Conservation (phyloP, 306 rosid genomes). For the Cicer cuneatum region DNA sequence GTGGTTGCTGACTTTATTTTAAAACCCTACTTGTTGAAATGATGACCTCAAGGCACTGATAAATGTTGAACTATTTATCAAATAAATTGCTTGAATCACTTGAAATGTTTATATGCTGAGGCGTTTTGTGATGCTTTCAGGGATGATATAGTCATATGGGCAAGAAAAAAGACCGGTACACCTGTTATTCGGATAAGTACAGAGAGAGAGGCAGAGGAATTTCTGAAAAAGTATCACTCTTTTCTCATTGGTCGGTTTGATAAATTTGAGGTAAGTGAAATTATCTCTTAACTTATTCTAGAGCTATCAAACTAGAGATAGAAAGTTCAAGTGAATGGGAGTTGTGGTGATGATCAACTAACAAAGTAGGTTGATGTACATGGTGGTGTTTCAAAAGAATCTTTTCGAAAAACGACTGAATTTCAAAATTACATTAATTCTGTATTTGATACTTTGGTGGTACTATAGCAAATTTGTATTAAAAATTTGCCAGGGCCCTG, state of each 20-base stretch:
- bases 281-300: background rate
- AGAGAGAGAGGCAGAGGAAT: slow-evolving; percentile 58
- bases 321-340: background rate
- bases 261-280: slow-evolving; percentile 67
- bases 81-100: slow-evolving; percentile 18
- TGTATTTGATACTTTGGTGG: background rate
- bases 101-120: slow-evolving; percentile 24
- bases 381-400: slow-evolving; percentile 6
- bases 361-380: background rate
- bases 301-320: slow-evolving; percentile 9
- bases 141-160: slow-evolving; percentile 88
- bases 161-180: slow-evolving; percentile 73
- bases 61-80: slow-evolving; percentile 12
- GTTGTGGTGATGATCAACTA: slow-evolving; percentile 2
- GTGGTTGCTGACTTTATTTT: background rate
- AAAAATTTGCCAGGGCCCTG: slow-evolving; percentile 63
- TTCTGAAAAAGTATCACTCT: slow-evolving; percentile 64
- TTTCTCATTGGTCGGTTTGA: slow-evolving; percentile 72
- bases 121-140: slow-evolving; percentile 54
- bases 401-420: background rate
- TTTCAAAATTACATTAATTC: slow-evolving; percentile 26
- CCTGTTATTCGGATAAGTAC: slow-evolving; percentile 71
- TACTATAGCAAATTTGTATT: slow-evolving; percentile 16
- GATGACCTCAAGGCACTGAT: slow-evolving; percentile 16
- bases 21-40: background rate